Base-by-base conservation (phyloP, 345 rosid genomes). In the Salix caprea region DNA sequence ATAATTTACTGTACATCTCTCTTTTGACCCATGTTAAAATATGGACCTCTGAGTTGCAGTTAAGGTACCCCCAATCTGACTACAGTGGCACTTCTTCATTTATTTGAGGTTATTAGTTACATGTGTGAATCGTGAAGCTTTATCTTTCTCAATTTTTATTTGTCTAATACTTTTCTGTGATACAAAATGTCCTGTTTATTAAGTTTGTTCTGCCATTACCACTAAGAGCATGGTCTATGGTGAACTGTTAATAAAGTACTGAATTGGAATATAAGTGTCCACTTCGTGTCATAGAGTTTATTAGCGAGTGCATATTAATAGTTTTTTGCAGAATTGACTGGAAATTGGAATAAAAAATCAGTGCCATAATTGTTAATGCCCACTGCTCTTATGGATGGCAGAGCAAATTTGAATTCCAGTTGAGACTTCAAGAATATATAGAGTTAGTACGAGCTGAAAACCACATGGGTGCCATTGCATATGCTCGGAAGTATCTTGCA, bases 391-490 rank as follows among this genome's bases (percentile, higher is more conserved):
- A 1, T 71, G 76, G 14, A n/a, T 82, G 70, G 65, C 88, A 96
- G 99, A 96, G 99, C 87, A 90, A 87, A 75, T 89, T 93, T 14
- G 99, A 96, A 79, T 93, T 96, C 87, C 96, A 89, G 84, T 82
- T 96, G 86, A 92, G 98, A 85, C 92, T 92, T 84, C 99, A 96
- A 87, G 98, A 93, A 70, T 96, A 92, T 75, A 79, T 96, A 32
- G 99, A 96, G 87, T 83, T 96, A 82, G 94, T 96, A 76, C 88
- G 99, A 79, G 87, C 87, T 76, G 92, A 90, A 44, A 87, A 86
- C 78, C 81, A 83, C 80, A 81, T 90, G 86, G 81, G 81, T 75
- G 98, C 99, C 79, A 96, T 92, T 82, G 48, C 71, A 71, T 96
- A 93, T 82, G 92, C 96, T 56, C 91, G 92, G 78, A 96, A 89